These are phyloP conservation scores for Coniochaeta sp. DNA, from an alignment of 2,329 filamentous ascomycete species.

Conservation along the genomic window DNA sequence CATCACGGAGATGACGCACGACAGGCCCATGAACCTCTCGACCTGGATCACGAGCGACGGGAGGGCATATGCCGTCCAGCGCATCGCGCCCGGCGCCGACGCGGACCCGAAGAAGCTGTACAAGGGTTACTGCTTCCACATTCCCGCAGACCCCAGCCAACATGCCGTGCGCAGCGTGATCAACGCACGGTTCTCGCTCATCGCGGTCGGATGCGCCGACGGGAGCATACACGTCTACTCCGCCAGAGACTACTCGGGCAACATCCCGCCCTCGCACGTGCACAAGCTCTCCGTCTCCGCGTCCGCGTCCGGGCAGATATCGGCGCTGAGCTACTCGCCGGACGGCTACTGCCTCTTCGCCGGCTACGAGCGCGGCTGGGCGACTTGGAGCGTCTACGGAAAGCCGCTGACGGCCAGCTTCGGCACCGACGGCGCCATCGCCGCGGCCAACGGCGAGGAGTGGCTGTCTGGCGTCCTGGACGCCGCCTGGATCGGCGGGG, in stretches of 20 bases:
- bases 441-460: constrained; percentile 62
- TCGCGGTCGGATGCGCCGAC: constrained; percentile 76
- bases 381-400: constrained; percentile 95
- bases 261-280: constrained; percentile 79
- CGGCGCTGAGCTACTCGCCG: constrained; percentile 76
- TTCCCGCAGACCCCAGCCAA: constrained; percentile 51
- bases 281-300: constrained; percentile 63
- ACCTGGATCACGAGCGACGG: constrained; percentile 91
- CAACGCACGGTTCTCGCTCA: constrained; percentile 89
- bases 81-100: constrained; percentile 33
- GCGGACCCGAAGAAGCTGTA: constrained; percentile 63
- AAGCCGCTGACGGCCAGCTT: constrained; percentile 85
- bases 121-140: constrained; percentile 85
- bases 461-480: constrained; percentile 77
- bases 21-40: constrained; percentile 91
- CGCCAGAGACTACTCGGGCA: constrained; percentile 86
- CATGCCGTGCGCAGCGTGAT: constrained; percentile 71
- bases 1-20: constrained; percentile 81
- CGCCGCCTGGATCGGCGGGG: constrained; percentile 81
- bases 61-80: constrained; percentile 83
- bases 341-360: constrained; percentile 96
- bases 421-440: constrained; percentile 55
- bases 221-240: constrained; percentile 84
- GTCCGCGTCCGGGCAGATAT: constrained; percentile 61
- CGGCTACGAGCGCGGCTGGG: constrained; percentile 89